Conservation (phyloP, 2,329 filamentous ascomycete species). For the Venturia asperata region DNA sequence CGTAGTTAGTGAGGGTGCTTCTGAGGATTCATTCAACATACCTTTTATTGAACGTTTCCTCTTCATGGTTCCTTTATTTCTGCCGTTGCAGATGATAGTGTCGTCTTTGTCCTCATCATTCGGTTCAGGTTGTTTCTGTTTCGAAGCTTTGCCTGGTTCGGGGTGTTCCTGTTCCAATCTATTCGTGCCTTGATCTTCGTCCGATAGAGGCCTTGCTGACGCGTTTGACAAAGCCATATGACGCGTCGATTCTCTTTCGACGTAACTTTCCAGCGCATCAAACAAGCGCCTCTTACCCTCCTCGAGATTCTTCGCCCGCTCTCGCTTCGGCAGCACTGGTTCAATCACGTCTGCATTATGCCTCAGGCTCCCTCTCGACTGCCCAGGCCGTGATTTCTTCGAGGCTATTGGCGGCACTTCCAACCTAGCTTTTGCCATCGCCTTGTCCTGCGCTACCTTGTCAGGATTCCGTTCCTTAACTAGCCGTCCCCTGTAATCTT, state of each 20-base stretch:
- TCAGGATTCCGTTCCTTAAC: background rate
- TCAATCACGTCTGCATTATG: background rate
- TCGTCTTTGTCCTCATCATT: background rate
- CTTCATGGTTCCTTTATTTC: background rate
- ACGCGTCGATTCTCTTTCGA: background rate
- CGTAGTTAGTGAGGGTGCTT: background rate
- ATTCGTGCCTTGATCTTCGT: background rate
- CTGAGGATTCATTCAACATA: background rate
- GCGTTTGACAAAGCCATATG: background rate
- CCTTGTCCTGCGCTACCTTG: background rate
- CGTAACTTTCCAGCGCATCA: background rate
- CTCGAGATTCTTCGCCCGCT: background rate
- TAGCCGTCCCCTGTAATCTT: background rate
- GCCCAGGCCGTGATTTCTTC: too few relatives aligned
- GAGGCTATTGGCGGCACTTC: background rate
- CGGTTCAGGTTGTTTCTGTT: background rate
- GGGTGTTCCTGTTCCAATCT: background rate
- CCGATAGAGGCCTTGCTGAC: background rate
- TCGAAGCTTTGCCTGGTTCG: background rate
- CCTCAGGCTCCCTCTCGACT: background rate
- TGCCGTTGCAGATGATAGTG: background rate
- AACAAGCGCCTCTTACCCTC: background rate
- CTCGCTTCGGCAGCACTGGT: background rate
- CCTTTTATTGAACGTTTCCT: background rate
- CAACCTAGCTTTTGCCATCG: background rate